A percentile compares a stretch with the other conserved stretches of the same genome.
Conservation (phyloP, 345 rosid genomes). For the Clausena lansium region DNA sequence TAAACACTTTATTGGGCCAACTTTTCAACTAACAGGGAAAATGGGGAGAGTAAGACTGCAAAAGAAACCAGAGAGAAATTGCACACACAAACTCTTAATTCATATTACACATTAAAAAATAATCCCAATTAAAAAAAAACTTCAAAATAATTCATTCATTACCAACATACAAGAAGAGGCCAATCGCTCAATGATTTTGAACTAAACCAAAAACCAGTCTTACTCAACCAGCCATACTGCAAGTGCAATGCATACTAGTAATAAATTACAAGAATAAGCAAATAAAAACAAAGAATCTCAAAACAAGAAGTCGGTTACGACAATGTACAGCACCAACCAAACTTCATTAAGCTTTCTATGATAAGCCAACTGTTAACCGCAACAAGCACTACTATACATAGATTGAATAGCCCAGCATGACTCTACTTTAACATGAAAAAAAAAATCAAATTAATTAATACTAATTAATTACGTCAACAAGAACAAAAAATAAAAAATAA, state of each 20-base stretch:
- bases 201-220: constrained; percentile 90
- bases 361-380: constrained; percentile 98
- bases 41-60: constrained; percentile 85
- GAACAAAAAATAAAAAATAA: neutral
- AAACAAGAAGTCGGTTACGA: neutral
- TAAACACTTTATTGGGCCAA: constrained; percentile 49
- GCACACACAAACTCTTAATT: constrained; percentile 1
- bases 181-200: constrained; percentile 86
- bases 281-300: neutral
- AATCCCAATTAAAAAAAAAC: too few species aligned
- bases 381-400: constrained; percentile 92
- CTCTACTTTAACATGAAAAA: constrained; percentile 56
- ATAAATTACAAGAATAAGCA: neutral
- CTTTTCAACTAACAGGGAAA: constrained; percentile 81
- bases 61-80: constrained; percentile 13
- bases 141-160: constrained; percentile 16
- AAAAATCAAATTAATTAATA: neutral
- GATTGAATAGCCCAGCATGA: constrained; percentile 96
- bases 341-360: constrained; percentile 95
- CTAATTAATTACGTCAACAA: neutral
- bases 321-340: constrained; percentile 26
- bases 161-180: constrained; percentile 99
- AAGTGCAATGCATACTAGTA: constrained; percentile 14
- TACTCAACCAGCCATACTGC: constrained; percentile 98
- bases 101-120: neutral